Evolutionary conservation across 176 grass and related monocot genomes (phyloP).

Genomic region (Triticum turgidum): DNA sequence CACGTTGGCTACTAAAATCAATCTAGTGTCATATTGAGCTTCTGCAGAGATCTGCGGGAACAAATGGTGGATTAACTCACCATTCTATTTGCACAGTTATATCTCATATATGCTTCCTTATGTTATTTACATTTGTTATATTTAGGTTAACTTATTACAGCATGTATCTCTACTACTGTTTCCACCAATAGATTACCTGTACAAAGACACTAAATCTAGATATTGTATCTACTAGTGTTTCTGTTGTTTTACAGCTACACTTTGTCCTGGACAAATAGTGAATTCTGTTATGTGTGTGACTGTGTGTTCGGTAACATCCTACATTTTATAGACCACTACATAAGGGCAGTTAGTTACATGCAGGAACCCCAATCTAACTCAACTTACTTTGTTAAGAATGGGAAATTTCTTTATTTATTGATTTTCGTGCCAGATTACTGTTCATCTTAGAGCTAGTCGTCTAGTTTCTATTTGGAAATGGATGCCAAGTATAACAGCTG

Average conservation of each 20-base stretch:
- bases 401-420: background rate
- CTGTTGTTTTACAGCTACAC: background rate
- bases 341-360: background rate
- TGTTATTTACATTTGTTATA: conserved; percentile 4
- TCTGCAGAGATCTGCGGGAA: conserved; percentile 6
- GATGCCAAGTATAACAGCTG: background rate
- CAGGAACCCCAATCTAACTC: background rate
- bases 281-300: background rate
- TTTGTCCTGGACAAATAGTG: background rate
- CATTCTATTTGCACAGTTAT: background rate
- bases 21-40: background rate
- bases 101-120: background rate
- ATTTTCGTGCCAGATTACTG: conserved; percentile 5
- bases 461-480: background rate
- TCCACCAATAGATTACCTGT: conserved; percentile 18
- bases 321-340: background rate
- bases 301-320: background rate
- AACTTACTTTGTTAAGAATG: background rate
- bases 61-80: background rate
- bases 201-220: background rate
- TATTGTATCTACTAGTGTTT: conserved; percentile 19
- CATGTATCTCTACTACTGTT: background rate
- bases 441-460: background rate
- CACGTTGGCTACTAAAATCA: conserved; percentile 11
- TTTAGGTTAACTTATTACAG: background rate